Base-by-base conservation (phyloP, 148 eudicot genomes). In the Euryodendron excelsum region DNA sequence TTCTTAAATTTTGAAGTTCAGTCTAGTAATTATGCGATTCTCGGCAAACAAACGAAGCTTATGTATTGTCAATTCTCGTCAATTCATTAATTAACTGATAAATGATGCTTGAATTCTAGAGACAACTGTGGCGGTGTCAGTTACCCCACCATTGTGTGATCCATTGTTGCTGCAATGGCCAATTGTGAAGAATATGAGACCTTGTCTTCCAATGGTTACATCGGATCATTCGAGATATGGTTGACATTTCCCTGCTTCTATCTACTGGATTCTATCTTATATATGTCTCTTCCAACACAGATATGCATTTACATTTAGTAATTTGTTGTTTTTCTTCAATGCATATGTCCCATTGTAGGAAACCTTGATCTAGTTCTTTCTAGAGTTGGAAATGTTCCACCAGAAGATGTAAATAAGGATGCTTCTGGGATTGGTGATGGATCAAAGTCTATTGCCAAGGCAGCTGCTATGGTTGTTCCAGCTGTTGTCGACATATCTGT, bases 401-500 rank as follows among this genome's bases (percentile, higher is more conserved):
- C 87, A 34, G 76, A 80, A 71, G 83, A 81, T 77, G 71, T 80
- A 56, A 81, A 82, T 64, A 84, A 73, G 72, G 82, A 83, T 74
- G 74, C 85, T 67, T 68, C 87, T 37, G 31, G 56, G 39, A 60
- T 4, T 73, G 80, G 80, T 63, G 90, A 80, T 76, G 84, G 84
- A 39, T 70, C 87, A 1, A 81, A 71, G 50, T 83, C 85, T 78
- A 87, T 92, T 79, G 89, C 92, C 36, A 82, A 89, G 75, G 96
- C 96, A 39, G 91, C 89, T 82, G 92, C 97, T 72, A 86, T 77
- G 83, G 90, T 92, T 83, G 83, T 89, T 79, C 91, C 94, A 68
- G 91, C 97, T 78, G 91, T 92, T 68, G 97, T 92, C 66, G 85
- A 89, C 80, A 76, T 92, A 69, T 86, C 92, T 50, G 94, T 90